These are phyloP conservation scores for Paramecium tetraurelia DNA, from an alignment of 73 alveolate genomes.

Conservation along the genomic window DNA sequence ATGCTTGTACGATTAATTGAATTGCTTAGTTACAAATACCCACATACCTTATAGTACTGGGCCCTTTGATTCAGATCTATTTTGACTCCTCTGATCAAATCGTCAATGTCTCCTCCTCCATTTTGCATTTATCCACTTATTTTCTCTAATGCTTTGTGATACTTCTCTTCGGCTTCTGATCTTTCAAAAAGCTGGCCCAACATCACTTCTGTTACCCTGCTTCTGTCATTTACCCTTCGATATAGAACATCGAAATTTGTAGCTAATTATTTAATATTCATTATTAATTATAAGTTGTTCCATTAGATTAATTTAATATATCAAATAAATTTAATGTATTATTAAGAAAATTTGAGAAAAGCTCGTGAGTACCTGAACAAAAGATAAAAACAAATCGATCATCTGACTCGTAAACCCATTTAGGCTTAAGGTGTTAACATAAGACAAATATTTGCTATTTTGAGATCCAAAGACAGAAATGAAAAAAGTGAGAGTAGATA, in stretches of 20 bases:
- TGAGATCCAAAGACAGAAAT: neutral
- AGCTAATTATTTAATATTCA: conserved; percentile 13
- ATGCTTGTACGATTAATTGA: neutral
- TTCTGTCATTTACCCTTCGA: neutral
- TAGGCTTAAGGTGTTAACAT: neutral
- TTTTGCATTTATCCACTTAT: neutral
- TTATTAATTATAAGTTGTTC: neutral
- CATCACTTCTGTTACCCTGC: conserved; percentile 20
- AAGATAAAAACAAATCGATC: neutral
- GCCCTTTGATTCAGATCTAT: conserved; percentile 6
- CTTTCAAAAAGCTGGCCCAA: neutral
- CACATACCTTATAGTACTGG: neutral
- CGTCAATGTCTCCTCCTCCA: conserved; percentile 45
- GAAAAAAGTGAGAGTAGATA: neutral
- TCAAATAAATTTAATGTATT: neutral
- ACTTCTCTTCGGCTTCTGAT: conserved; percentile 32
- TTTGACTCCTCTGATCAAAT: conserved; percentile 30
- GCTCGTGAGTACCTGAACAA: neutral
- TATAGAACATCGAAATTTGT: conserved; percentile 7
- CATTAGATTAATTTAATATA: neutral
- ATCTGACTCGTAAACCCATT: neutral
- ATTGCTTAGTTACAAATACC: neutral
- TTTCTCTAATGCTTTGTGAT: neutral
- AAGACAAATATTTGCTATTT: neutral
- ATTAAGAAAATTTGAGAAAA: conserved; percentile 8